Conservation (phyloP, 768 basidiomycete species). For the Lentinula boryana region DNA sequence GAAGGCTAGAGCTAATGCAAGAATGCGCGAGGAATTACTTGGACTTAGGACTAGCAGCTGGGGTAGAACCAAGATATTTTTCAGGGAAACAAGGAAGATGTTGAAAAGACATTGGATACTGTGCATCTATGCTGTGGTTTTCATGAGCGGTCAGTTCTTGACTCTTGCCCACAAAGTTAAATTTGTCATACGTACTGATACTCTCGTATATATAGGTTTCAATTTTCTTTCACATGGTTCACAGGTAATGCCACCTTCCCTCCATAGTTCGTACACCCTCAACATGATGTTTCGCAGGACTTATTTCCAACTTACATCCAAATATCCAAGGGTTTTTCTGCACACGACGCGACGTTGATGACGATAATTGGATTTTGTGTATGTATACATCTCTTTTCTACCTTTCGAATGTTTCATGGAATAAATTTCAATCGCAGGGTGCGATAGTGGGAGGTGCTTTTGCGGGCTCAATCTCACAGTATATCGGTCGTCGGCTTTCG, state of each 20-base stretch:
- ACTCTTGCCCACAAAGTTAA: not conserved
- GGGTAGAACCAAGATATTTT: slow-evolving; percentile 43
- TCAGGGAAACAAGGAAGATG: slow-evolving; percentile 50
- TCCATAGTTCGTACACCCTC: slow-evolving; percentile 9
- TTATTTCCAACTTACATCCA: slow-evolving; percentile 77
- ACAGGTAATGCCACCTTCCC: slow-evolving; percentile 24
- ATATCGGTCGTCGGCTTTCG: slow-evolving; percentile 55
- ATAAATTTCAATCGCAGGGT: not conserved
- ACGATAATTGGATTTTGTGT: slow-evolving; percentile 78
- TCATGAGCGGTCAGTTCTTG: slow-evolving; percentile 37
- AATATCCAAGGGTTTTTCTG: slow-evolving; percentile 51
- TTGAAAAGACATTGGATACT: slow-evolving; percentile 53
- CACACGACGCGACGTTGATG: slow-evolving; percentile 56
- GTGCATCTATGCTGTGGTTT: slow-evolving; percentile 55
- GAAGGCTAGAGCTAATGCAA: slow-evolving; percentile 35
- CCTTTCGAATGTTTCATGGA: not conserved
- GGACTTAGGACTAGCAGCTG: slow-evolving; percentile 25
- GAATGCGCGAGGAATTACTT: slow-evolving; percentile 16
- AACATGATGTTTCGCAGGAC: slow-evolving; percentile 35
- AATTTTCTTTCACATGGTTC: slow-evolving; percentile 54
- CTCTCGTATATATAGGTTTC: slow-evolving; percentile 27
- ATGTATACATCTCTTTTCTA: slow-evolving; percentile 17
- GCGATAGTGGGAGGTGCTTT: slow-evolving; percentile 42
- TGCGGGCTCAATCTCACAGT: slow-evolving; percentile 50
- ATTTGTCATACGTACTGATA: not conserved